These are phyloP conservation scores for Daucus carota DNA, from an alignment of 129 eudicot genomes.

Conservation along the genomic window DH1_v3.0 NC_030385.2:44746501-44747000, in stretches of 20 bases:
- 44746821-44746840: constrained; percentile 36
- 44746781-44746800: constrained; percentile 57
- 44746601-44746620: constrained; percentile 51
- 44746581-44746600: constrained; percentile 51
- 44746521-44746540: constrained; percentile 26
- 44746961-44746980: constrained; percentile 47
- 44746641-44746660: constrained; percentile 51
- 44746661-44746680: constrained; percentile 29
- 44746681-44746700: constrained; percentile 36
- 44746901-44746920: background rate
- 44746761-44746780: constrained; percentile 57
- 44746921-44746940: background rate
- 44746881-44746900: background rate
- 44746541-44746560: constrained; percentile 24
- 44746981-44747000: constrained; percentile 50
- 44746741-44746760: constrained; percentile 58
- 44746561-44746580: constrained; percentile 34
- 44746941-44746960: constrained; percentile 33
- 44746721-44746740: constrained; percentile 52
- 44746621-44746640: constrained; percentile 65
- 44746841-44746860: constrained; percentile 44
- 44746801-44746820: constrained; percentile 53
- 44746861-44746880: constrained; percentile 52
- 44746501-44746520: constrained; percentile 40
- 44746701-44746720: constrained; percentile 22